Conservation (phyloP, 177 flowering plant species). For the Vitis hybrid region DNA sequence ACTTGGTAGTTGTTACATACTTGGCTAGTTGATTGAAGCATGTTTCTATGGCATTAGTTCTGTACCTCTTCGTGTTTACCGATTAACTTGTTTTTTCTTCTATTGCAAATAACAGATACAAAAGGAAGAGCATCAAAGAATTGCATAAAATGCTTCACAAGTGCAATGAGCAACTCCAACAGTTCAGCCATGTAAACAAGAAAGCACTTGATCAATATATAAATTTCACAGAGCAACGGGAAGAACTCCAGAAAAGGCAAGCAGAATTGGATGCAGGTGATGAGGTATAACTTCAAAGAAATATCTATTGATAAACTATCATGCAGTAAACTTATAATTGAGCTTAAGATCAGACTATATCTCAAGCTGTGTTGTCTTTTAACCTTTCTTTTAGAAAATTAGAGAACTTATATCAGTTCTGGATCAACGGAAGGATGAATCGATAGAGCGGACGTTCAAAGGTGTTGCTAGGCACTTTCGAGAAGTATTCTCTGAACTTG, state of each 20-base stretch:
- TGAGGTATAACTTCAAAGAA: conserved; percentile 53
- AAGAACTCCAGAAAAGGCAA: conserved; percentile 95
- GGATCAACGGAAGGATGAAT: conserved; percentile 97
- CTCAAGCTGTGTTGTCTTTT: background rate
- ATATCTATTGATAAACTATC: background rate
- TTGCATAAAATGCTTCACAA: conserved; percentile 88
- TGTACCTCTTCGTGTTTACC: background rate
- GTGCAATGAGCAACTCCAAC: conserved; percentile 87
- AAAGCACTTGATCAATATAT: conserved; percentile 98
- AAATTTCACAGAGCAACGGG: conserved; percentile 96
- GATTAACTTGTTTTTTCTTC: background rate
- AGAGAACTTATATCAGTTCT: conserved; percentile 80
- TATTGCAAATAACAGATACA: conserved; percentile 50
- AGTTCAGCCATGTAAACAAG: conserved; percentile 98
- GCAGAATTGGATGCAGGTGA: conserved; percentile 98
- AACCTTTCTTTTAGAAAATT: conserved; percentile 66
- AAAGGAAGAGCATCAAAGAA: conserved; percentile 75
- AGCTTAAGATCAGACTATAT: background rate
- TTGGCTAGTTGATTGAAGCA: background rate
- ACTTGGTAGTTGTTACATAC: background rate
- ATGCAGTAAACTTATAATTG: background rate
- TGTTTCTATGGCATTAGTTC: background rate
- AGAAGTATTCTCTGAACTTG: conserved; percentile 95
- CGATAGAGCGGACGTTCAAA: conserved; percentile 99
- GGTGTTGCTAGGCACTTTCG: conserved; percentile 97